phyloP scores from a whole-genome alignment of 768 basidiomycete genomes.

The Tulasnella calospora region DNA sequence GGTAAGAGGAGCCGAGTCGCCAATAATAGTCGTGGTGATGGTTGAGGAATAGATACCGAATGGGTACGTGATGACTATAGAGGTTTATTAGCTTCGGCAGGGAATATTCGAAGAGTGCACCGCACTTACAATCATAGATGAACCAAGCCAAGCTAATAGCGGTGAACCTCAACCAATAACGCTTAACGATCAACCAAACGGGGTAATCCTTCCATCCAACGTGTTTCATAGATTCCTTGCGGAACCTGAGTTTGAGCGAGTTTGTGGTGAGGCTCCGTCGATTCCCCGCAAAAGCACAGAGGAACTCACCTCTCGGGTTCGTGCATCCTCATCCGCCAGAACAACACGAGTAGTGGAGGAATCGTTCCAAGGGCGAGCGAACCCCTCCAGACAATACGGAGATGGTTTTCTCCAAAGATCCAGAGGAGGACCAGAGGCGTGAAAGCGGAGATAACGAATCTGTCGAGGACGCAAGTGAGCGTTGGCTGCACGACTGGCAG shows the following conservation, averaged over 20 bases:
- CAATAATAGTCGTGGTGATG: conserved; percentile 62
- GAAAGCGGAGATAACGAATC: conserved; percentile 66
- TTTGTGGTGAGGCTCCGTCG: not conserved
- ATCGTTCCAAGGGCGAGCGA: conserved; percentile 75
- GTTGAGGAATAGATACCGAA: conserved; percentile 80
- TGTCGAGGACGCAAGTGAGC: conserved; percentile 33
- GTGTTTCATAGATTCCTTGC: conserved; percentile 72
- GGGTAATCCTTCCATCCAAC: conserved; percentile 52
- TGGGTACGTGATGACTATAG: conserved; percentile 51
- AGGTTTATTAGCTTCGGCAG: not conserved
- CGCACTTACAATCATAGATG: conserved; percentile 32
- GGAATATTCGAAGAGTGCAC: no score
- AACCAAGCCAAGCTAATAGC: conserved; percentile 76
- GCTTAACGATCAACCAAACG: conserved; percentile 66
- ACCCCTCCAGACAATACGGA: conserved; percentile 81
- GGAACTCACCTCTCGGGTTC: conserved; percentile 52
- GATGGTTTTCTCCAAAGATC: conserved; percentile 79
- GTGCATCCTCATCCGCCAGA: conserved; percentile 82
- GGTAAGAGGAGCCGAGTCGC: conserved; percentile 46
- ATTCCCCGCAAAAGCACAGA: not conserved
- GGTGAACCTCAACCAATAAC: conserved; percentile 70
- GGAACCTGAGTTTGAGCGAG: conserved; percentile 42
- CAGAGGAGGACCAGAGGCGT: conserved; percentile 81
- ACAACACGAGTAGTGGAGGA: conserved; percentile 70
- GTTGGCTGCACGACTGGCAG: not conserved